Conservation (phyloP, 257 asterid species). For the Leptodermis oblonga region DNA sequence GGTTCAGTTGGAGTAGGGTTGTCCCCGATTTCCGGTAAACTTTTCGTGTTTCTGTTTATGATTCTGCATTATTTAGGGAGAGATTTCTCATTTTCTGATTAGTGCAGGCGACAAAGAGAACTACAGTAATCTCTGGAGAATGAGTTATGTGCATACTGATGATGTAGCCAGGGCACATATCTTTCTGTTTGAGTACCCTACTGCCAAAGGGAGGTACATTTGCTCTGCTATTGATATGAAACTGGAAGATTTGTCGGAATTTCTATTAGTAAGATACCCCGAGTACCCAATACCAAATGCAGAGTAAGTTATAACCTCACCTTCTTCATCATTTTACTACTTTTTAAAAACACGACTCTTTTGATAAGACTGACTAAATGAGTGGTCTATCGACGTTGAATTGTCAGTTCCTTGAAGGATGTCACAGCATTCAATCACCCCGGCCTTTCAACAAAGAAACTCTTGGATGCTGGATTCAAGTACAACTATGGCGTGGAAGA, state of each 20-base stretch:
- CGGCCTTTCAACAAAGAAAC: conserved; percentile 30
- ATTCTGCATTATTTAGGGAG: no score
- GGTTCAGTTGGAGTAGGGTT: no score
- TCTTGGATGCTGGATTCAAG: conserved; percentile 42
- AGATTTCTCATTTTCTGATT: no score
- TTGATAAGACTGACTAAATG: no score
- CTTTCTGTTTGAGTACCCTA: conserved; percentile 37
- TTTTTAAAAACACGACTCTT: no score
- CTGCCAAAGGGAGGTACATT: conserved; percentile 49
- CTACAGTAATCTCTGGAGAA: conserved; percentile 7
- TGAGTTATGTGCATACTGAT: conserved; percentile 36
- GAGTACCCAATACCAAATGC: conserved; percentile 39
- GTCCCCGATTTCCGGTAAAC: no score
- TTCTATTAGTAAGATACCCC: conserved; percentile 36
- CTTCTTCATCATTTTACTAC: no score
- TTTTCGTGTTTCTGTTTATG: no score
- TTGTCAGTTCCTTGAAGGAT: conserved; percentile 22
- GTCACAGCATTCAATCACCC: background rate
- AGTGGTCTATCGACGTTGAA: no score
- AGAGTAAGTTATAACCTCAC: conserved; percentile 36
- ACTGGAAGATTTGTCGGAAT: conserved; percentile 24
- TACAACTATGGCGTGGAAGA: conserved; percentile 40
- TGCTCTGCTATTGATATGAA: conserved; percentile 30
- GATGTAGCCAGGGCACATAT: conserved; percentile 61
- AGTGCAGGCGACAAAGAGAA: conserved; percentile 29